Evolutionary conservation across 2,329 filamentous ascomycete species (phyloP), one percentile per base, ranked within the genome.

Genomic region (Trichophyton equinum): DNA sequence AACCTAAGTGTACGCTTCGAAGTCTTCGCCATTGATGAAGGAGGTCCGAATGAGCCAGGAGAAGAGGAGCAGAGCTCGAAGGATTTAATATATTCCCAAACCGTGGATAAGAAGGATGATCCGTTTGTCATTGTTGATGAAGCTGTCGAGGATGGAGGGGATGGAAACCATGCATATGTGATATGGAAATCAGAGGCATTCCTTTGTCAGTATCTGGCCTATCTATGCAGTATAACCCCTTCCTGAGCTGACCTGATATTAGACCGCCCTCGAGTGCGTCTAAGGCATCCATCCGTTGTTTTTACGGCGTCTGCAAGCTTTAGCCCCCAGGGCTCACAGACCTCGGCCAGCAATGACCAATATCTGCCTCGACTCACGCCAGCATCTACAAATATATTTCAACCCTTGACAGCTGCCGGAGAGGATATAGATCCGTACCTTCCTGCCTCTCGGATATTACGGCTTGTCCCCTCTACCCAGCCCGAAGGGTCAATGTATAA

Each of bases 331-430:
- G 74, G 77, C 57, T 69, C 65, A 36, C 66, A 71, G n/a, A 70
- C 72, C 58, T 68, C 69, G 61, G 70, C 71, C 30, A 65, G 71
- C 20, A 74, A 78, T 38, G 77, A 81, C 64, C 77, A 79, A 56
- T 82, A 82, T 65, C 74, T 85, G 5, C 76, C 79, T 15, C 78
- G 79, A 56, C 74, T 78, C 53, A 73, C 81, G n/a, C 80, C 81
- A 4, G 75, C 80, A n/a, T 80, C 82, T 0, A 72, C 78, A 8
- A 85, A 85, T 63, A 74, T 85, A 15, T 73, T 85, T 8, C 78
- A 83, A 64, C 74, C 82, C 3, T 76, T 85, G 51, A 73, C 75
- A 18, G 73, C 75, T 22, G 78, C 78, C 60, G 74, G 40, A 1
- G 44, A 46, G 13, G 38, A 46, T 25, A 73, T 76, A 30, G 72